Percentiles rank a stretch among this genome's conserved stretches.
These are phyloP conservation scores for Aspergillus hiratsukae DNA, from an alignment of 2,329 filamentous ascomycete species.

Conservation along the genomic window DNA sequence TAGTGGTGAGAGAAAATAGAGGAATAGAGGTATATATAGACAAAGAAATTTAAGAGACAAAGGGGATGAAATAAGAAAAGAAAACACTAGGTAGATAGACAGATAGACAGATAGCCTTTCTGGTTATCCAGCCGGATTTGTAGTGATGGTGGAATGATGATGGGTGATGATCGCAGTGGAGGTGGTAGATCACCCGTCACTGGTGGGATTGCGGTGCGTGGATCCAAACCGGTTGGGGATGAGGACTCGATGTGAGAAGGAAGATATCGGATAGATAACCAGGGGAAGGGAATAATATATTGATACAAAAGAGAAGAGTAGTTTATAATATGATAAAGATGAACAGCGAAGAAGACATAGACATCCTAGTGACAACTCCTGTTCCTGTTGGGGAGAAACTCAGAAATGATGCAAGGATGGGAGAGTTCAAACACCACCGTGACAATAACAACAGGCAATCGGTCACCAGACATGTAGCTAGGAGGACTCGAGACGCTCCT, in stretches of 20 bases:
- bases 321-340: not conserved
- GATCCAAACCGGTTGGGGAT: not conserved
- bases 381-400: not conserved
- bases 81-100: not conserved
- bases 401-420: not conserved
- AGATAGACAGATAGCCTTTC: not conserved
- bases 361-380: not conserved
- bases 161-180: not conserved
- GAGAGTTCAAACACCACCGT: not conserved
- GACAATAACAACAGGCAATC: not conserved
- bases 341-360: not conserved
- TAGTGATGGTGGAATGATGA: not conserved
- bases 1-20: not conserved
- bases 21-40: not conserved
- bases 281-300: not conserved
- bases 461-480: not conserved
- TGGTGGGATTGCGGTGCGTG: constrained; percentile 1
- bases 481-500: too few species aligned
- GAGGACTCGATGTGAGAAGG: not conserved
- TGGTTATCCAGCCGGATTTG: not conserved
- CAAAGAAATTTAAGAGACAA: not conserved
- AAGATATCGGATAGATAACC: not conserved
- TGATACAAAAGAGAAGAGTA: not conserved
- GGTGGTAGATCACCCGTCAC: not conserved
- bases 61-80: not conserved